Percentiles rank a stretch among this genome's conserved stretches.
phyloP scores from a whole-genome alignment of 2,329 filamentous ascomycete genomes.

The Elsinoe perseae region DNA sequence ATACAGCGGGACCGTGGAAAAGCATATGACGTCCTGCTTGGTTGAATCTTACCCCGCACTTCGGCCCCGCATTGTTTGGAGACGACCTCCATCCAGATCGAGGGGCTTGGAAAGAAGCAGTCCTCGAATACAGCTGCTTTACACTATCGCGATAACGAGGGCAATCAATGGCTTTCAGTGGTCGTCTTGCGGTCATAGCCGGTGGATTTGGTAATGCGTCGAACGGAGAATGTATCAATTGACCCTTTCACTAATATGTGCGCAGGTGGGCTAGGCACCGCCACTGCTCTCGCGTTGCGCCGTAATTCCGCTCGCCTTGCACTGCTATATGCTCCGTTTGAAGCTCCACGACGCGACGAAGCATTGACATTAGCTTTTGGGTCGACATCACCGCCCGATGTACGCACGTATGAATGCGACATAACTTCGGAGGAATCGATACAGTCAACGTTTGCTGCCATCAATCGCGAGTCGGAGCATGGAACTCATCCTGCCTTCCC shows the following conservation, averaged over 20 bases:
- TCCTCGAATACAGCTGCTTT: neutral
- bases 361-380: conserved; percentile 34
- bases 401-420: conserved; percentile 31
- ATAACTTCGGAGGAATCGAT: conserved; percentile 28
- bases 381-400: conserved; percentile 18
- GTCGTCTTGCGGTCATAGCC: conserved; percentile 37
- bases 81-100: neutral
- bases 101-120: too few species aligned
- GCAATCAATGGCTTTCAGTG: conserved; percentile 31
- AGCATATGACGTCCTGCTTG: neutral
- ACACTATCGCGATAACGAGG: neutral
- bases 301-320: conserved; percentile 38
- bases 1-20: too few species aligned
- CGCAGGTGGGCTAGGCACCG: conserved; percentile 37
- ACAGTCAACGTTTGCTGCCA: conserved; percentile 25
- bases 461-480: conserved; percentile 20
- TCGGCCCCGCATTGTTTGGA: neutral
- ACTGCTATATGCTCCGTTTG: conserved; percentile 43
- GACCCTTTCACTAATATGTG: neutral
- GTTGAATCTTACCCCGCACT: neutral
- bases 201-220: conserved; percentile 36
- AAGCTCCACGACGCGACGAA: conserved; percentile 32
- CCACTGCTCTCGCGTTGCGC: conserved; percentile 36
- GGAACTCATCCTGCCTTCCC: conserved; percentile 23
- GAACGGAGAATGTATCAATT: neutral